A percentile compares a stretch with the other conserved stretches of the same genome.
These are phyloP conservation scores for Aspergillus quadricinctus DNA, from an alignment of 2,329 filamentous ascomycete genomes.

Conservation along the genomic window DNA sequence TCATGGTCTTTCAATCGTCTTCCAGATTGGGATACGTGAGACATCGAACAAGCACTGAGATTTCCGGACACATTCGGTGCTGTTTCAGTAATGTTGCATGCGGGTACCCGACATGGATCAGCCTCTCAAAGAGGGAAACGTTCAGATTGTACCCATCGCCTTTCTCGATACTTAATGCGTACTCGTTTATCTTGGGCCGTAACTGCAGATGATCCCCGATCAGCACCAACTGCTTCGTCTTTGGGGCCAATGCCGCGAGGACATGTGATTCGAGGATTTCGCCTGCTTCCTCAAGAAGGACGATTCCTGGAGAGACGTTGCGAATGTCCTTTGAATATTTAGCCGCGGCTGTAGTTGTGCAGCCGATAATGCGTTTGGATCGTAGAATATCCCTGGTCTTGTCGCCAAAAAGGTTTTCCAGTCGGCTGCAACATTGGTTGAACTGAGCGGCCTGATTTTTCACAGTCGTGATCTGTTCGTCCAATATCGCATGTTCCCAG, in stretches of 20 bases:
- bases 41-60: constrained; percentile 54
- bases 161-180: constrained; percentile 57
- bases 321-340: constrained; percentile 55
- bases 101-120: constrained; percentile 52
- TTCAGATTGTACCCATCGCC: constrained; percentile 65
- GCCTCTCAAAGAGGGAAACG: constrained; percentile 63
- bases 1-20: constrained; percentile 50
- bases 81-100: constrained; percentile 57
- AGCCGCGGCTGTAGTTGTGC: constrained; percentile 67
- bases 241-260: constrained; percentile 53
- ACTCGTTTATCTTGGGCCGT: constrained; percentile 62
- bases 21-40: constrained; percentile 60
- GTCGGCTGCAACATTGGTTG: constrained; percentile 10
- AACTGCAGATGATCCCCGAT: constrained; percentile 74
- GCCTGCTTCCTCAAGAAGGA: constrained; percentile 69
- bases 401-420: constrained; percentile 10
- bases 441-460: neutral
- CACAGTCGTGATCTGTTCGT: too few species aligned
- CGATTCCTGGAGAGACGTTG: constrained; percentile 52
- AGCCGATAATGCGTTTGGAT: constrained; percentile 61
- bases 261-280: constrained; percentile 68
- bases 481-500: too few species aligned
- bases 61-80: constrained; percentile 66
- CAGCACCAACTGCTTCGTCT: constrained; percentile 60
- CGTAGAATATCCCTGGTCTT: constrained; percentile 37